Evolutionary conservation across 2,329 filamentous ascomycete species (phyloP).

Genomic region (Diaporthe sp.): DNA sequence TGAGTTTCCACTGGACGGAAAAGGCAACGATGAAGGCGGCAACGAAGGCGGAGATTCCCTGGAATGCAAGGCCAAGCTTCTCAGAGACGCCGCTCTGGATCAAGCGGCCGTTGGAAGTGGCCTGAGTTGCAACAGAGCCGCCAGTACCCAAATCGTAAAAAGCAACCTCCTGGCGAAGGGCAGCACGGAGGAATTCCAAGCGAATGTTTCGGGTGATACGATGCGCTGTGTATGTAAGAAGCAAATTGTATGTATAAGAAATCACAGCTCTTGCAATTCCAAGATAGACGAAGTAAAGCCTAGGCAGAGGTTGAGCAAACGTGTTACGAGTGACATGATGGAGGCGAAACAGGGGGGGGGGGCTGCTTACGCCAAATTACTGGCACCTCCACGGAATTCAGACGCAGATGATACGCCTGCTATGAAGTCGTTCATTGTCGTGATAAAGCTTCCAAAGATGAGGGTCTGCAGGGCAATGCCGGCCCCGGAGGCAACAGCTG

Average conservation of each 20-base stretch:
- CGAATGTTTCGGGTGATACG: not conserved
- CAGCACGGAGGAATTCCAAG: not conserved
- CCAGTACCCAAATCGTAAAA: not conserved
- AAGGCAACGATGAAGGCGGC: not conserved
- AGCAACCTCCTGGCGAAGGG: slow-evolving; percentile 8
- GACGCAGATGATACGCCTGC: not conserved
- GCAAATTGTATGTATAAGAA: not conserved
- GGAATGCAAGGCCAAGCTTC: not conserved
- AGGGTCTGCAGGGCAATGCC: slow-evolving; percentile 9
- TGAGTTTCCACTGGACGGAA: not conserved
- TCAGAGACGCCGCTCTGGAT: not conserved
- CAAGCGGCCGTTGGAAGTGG: not conserved
- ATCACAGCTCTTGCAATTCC: not conserved
- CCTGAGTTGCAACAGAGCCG: not conserved
- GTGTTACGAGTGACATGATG: not conserved
- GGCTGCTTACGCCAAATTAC: not conserved
- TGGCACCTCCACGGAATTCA: not conserved
- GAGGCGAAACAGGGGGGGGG: not conserved
- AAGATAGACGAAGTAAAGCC: slow-evolving; percentile 9
- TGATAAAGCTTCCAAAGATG: slow-evolving; percentile 13
- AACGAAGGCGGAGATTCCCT: not conserved
- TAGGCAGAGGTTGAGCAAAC: not conserved
- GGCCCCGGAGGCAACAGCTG: not conserved
- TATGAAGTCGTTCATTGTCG: not conserved
- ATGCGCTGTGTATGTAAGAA: not conserved